These are phyloP conservation scores for Xylaria acuta DNA, from an alignment of 495 filamentous ascomycete genomes.

Conservation along the genomic window DNA sequence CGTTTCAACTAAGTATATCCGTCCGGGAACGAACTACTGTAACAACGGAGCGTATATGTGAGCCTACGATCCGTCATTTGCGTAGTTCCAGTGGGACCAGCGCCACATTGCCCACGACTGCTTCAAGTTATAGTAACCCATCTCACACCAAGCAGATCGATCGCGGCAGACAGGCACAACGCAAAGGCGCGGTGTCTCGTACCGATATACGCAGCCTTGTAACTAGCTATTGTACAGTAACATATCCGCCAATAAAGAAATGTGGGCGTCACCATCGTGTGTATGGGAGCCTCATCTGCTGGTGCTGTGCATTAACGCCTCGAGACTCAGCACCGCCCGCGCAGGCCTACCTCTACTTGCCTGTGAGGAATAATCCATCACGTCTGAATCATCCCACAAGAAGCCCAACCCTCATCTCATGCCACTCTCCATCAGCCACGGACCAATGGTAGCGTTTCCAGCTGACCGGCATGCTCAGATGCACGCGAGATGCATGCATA, in stretches of 20 bases:
- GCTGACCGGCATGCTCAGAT: constrained; percentile 28
- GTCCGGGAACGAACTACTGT: no score
- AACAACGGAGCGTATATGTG: no score
- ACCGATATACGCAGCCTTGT: neutral
- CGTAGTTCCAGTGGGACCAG: neutral
- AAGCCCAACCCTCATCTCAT: constrained; percentile 4
- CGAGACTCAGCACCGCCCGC: neutral
- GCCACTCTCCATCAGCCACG: constrained; percentile 1
- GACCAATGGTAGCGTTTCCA: constrained; percentile 26
- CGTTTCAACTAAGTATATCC: neutral
- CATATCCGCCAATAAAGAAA: neutral
- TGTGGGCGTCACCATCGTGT: neutral
- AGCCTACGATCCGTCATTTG: neutral
- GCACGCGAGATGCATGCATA: constrained; percentile 23
- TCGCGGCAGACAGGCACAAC: neutral
- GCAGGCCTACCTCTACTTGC: neutral
- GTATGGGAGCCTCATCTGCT: neutral
- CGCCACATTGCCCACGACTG: neutral
- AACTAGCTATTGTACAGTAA: neutral
- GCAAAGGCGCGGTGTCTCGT: neutral
- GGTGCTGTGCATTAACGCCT: neutral
- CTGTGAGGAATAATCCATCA: neutral
- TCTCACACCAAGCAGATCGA: neutral
- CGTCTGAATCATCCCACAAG: constrained; percentile 1
- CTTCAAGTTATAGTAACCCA: neutral